Conservation (phyloP, 1,284 basidiomycete genomes). For the Sanguinoderma infundibulare region DNA sequence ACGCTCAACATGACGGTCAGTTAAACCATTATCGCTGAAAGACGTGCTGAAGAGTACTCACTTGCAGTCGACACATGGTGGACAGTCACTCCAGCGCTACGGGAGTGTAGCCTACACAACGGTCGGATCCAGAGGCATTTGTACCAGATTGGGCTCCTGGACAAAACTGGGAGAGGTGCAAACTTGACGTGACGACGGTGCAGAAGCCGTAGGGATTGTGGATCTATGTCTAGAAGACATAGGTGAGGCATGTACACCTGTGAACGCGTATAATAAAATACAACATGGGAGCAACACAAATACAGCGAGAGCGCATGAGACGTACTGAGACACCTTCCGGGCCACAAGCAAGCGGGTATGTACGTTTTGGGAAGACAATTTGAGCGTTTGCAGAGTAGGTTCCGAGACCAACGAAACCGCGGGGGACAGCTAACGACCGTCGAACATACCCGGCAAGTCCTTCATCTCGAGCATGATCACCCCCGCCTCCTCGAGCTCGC, state of each 20-base stretch:
- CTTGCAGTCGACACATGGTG: no score
- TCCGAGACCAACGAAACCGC: no score
- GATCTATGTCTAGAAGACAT: neutral
- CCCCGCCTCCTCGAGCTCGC: conserved; percentile 66
- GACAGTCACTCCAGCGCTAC: no score
- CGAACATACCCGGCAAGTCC: conserved; percentile 60
- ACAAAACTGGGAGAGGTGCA: neutral
- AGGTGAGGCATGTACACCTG: neutral
- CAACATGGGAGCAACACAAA: neutral
- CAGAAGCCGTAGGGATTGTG: neutral
- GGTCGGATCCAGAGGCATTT: neutral
- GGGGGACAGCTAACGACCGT: conserved; percentile 42
- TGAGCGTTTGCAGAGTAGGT: neutral
- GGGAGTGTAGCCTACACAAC: no score
- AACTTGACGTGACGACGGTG: neutral
- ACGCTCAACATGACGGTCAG: no score
- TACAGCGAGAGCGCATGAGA: neutral
- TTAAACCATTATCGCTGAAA: no score
- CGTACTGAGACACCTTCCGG: neutral
- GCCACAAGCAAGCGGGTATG: neutral
- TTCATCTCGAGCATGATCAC: conserved; percentile 68
- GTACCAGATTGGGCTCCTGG: neutral
- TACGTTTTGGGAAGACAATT: neutral
- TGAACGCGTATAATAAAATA: neutral
- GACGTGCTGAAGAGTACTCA: no score